phyloP scores from a whole-genome alignment of 352 stramenopile genomes.

The Pythium folliculosum region DNA sequence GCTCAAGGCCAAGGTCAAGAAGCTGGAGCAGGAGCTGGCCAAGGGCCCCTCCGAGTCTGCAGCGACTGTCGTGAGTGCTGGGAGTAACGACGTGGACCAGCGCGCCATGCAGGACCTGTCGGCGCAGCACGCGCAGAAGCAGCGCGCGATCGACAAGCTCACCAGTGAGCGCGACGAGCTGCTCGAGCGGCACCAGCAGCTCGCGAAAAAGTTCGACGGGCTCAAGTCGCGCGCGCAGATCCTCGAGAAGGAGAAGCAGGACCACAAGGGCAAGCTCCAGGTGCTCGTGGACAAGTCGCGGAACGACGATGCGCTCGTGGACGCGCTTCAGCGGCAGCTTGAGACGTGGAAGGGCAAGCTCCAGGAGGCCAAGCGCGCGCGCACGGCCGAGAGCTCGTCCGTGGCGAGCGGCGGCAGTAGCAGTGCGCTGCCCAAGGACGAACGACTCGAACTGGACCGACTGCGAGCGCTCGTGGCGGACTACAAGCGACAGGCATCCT shows the following conservation, averaged over 20 bases:
- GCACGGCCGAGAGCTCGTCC: constrained; percentile 54
- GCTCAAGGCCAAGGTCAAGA: constrained; percentile 82
- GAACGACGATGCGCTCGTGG: constrained; percentile 79
- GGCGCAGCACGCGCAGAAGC: constrained; percentile 54
- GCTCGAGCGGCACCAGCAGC: constrained; percentile 51
- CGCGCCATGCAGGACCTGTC: constrained; percentile 66
- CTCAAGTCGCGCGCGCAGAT: constrained; percentile 65
- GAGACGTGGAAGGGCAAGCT: constrained; percentile 60
- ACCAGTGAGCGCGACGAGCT: constrained; percentile 58
- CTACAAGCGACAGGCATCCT: constrained; percentile 34
- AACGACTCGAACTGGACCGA: constrained; percentile 52
- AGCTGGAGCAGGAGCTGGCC: constrained; percentile 51
- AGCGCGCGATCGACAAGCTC: constrained; percentile 66
- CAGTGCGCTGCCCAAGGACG: constrained; percentile 33
- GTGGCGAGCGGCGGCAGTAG: constrained; percentile 14
- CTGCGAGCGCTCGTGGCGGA: constrained; percentile 38
- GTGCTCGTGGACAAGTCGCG: constrained; percentile 78
- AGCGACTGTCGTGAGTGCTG: too few species aligned
- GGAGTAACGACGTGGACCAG: constrained; percentile 47
- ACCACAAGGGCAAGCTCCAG: constrained; percentile 65
- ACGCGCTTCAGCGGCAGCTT: constrained; percentile 73
- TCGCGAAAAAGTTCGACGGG: constrained; percentile 64
- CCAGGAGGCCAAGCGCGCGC: constrained; percentile 55
- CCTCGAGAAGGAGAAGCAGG: constrained; percentile 74
- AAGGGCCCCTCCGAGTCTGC: background rate